Percentiles rank a stretch among this genome's conserved stretches.
These are phyloP conservation scores for Termitomyces sp. DNA, from an alignment of 768 basidiomycete genomes.

Conservation along the genomic window DNA sequence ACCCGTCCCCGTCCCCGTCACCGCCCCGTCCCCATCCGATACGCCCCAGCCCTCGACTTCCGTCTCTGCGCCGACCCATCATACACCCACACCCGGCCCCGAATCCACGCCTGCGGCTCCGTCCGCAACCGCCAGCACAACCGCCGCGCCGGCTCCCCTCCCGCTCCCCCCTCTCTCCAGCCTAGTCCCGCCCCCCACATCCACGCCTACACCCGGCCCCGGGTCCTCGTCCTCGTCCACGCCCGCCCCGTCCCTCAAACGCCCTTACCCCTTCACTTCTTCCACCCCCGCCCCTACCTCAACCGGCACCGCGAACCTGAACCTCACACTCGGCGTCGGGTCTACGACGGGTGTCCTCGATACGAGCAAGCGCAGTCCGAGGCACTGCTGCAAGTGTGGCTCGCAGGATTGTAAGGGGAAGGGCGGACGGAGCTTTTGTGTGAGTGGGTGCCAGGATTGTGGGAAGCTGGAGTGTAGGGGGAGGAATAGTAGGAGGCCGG, in stretches of 20 bases:
- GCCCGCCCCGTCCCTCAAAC: conserved; percentile 12
- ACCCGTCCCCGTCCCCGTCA: background rate
- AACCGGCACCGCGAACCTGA: conserved; percentile 1
- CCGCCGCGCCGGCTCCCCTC: too few species aligned
- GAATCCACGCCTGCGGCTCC: too few species aligned
- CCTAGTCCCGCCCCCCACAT: background rate
- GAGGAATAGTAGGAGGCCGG: conserved; percentile 73
- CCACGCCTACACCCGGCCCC: background rate
- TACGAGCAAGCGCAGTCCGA: conserved; percentile 54
- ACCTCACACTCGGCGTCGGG: conserved; percentile 2
- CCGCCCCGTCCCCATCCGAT: background rate
- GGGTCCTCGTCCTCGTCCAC: background rate
- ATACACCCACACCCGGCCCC: too few species aligned
- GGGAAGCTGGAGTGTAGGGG: conserved; percentile 78
- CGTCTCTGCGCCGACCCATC: too few species aligned
- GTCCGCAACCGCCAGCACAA: too few species aligned
- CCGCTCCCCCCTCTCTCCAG: too few species aligned
- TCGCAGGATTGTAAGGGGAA: conserved; percentile 81
- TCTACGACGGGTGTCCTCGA: conserved; percentile 26
- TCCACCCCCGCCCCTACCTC: background rate
- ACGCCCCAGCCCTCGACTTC: background rate
- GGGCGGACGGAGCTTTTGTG: conserved; percentile 71
- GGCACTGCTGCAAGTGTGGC: conserved; percentile 83
- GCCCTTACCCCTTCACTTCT: conserved; percentile 18
- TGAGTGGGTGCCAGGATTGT: conserved; percentile 76